phyloP scores from a whole-genome alignment of 148 eudicot genomes.

The Nepenthes gracilis region DNA sequence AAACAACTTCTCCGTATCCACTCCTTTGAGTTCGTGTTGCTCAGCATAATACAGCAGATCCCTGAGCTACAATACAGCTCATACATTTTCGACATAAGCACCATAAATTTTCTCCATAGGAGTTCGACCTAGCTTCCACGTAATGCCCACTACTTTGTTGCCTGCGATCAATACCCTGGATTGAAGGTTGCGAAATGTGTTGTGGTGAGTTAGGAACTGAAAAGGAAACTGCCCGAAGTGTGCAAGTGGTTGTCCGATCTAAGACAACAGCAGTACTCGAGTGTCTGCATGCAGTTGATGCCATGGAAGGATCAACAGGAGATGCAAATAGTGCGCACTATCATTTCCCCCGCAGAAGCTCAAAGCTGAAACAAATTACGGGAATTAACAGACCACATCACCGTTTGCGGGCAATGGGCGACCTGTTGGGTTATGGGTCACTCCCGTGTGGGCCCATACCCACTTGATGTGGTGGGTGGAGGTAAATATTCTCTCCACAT shows the following conservation, averaged over 20 bases:
- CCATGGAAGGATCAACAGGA: slow-evolving; percentile 16
- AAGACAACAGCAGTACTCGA: slow-evolving; percentile 16
- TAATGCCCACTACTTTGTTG: slow-evolving; percentile 26
- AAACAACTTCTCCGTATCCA: slow-evolving; percentile 33
- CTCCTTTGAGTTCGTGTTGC: slow-evolving; percentile 39
- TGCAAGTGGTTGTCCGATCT: slow-evolving; percentile 24
- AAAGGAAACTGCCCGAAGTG: slow-evolving; percentile 30
- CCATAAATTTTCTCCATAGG: slow-evolving; percentile 26
- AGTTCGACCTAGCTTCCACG: slow-evolving; percentile 22
- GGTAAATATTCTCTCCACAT: too few species aligned
- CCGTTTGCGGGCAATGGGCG: too few species aligned
- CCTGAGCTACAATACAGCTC: slow-evolving; percentile 10
- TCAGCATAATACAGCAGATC: slow-evolving; percentile 38
- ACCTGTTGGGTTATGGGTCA: too few species aligned
- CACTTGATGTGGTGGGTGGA: too few species aligned
- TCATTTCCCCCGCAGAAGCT: slow-evolving; percentile 6
- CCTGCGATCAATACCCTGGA: slow-evolving; percentile 25
- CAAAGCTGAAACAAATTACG: slow-evolving; percentile 4
- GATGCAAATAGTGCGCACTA: slow-evolving; percentile 8
- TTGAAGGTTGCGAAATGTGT: slow-evolving; percentile 18
- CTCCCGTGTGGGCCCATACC: too few species aligned
- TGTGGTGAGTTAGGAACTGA: slow-evolving; percentile 40
- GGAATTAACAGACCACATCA: background rate
- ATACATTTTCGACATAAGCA: slow-evolving; percentile 21
- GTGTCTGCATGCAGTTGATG: slow-evolving; percentile 13